Evolutionary conservation across 2,329 filamentous ascomycete species (phyloP), one percentile per base, ranked within the genome.

Genomic region (Cercospora canescens): DNA sequence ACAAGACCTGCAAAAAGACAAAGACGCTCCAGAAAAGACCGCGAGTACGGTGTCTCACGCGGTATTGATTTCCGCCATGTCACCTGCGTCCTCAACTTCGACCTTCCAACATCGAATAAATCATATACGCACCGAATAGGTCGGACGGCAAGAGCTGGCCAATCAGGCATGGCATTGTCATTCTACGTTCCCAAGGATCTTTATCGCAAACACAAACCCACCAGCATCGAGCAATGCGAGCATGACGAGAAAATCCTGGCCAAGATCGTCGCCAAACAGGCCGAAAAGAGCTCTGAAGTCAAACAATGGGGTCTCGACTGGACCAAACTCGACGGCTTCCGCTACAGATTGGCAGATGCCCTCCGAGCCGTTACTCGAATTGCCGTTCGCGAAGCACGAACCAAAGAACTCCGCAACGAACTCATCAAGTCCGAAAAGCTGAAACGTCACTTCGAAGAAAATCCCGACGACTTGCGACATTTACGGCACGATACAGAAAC

Each of bases 1-100:
- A 28, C 75, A 77, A 35, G 74, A 77, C 32, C 69, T n/a, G 62
- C 32, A n/a, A 84, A 85, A 70, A 85, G 90, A 78, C 91, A 89
- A 76, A 87, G 87, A 66, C 88, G 89, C 77, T 84, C 85, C 16
- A 81, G 84, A 6, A 84, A 83, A 32, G 91, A 96, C 74, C 90
- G 91, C 69, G 95, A 99, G 75, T 99, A 95, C 74, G 94, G 95
- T 18, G 90, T 99, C n/a, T 94, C 94, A 11, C 88, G 95, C 73
- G 95, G 94, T 65, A 96, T 99, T 73, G 95, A 99, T 79, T 99
- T 99, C 83, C 90, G 95, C 75, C 94, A 97, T 75, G 94, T 99
- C 62, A 89, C 93, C 3, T 93, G 92, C 69, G 94, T 99, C 26
- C 88, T 99, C 77, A 99, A 99, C 81, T 99, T 99, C 78, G 95